Evolutionary conservation across 1,284 basidiomycete species (phyloP).

Genomic region (Cryptococcus sp.): DNA sequence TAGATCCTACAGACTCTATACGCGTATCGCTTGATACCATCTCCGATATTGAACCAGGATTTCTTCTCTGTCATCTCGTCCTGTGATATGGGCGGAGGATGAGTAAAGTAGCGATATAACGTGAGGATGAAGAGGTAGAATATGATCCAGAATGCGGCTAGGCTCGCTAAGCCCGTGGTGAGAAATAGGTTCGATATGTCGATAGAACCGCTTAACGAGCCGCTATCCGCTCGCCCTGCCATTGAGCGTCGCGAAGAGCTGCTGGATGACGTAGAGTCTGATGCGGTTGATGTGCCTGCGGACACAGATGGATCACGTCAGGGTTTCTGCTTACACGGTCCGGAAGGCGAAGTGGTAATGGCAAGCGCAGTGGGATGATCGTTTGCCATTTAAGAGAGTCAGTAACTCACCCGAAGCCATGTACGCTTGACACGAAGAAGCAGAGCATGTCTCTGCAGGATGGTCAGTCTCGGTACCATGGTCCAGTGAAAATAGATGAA

Average conservation of each 20-base stretch:
- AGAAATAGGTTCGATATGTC: slow-evolving; percentile 23
- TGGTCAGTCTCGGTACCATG: too few relatives aligned
- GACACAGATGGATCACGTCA: too few relatives aligned
- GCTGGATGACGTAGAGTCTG: too few relatives aligned
- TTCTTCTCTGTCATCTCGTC: neutral
- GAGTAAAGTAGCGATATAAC: slow-evolving; percentile 14
- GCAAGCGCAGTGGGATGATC: too few relatives aligned
- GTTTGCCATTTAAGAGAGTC: too few relatives aligned
- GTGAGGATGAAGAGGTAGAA: slow-evolving; percentile 23
- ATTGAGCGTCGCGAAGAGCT: too few relatives aligned
- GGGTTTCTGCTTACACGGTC: too few relatives aligned
- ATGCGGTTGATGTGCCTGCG: too few relatives aligned
- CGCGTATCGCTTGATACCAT: slow-evolving; percentile 13
- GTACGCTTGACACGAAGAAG: slow-evolving; percentile 19
- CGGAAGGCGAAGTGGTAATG: too few relatives aligned
- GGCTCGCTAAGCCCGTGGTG: slow-evolving; percentile 21
- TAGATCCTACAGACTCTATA: slow-evolving; percentile 16
- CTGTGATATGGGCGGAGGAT: slow-evolving; percentile 1
- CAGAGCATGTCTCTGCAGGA: slow-evolving; percentile 18
- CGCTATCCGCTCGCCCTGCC: too few relatives aligned
- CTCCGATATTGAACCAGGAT: neutral
- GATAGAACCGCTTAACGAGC: neutral
- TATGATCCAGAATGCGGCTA: slow-evolving; percentile 23
- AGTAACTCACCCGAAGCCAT: slow-evolving; percentile 16
- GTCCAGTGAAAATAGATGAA: neutral